These are phyloP conservation scores for Tolypocladium pustulatum DNA, from an alignment of 2,329 filamentous ascomycete genomes.

Conservation along the genomic window DNA sequence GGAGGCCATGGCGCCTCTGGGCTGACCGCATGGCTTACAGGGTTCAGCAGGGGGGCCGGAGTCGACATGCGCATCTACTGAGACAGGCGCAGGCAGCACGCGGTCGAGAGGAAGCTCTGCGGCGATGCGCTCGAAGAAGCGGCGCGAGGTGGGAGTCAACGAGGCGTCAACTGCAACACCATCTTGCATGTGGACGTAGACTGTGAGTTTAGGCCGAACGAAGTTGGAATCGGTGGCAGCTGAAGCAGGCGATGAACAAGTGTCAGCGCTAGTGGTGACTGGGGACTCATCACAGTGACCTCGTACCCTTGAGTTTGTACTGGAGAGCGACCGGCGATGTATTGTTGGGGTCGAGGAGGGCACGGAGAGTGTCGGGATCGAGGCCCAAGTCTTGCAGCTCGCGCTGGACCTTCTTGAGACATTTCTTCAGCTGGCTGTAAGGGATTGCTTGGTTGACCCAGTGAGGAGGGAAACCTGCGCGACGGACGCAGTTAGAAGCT, in stretches of 20 bases:
- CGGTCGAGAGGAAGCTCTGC: constrained; percentile 23
- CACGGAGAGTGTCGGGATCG: constrained; percentile 57
- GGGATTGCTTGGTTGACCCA: constrained; percentile 69
- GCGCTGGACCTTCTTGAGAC: constrained; percentile 66
- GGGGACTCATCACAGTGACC: neutral
- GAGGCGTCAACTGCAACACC: constrained; percentile 59
- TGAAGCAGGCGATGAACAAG: constrained; percentile 6
- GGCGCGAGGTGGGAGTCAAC: constrained; percentile 53
- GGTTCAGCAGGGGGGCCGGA: neutral
- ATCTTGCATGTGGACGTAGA: constrained; percentile 56
- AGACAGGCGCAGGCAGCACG: neutral
- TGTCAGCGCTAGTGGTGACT: neutral
- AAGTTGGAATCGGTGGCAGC: constrained; percentile 27
- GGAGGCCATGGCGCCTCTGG: neutral
- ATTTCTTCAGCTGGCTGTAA: constrained; percentile 80
- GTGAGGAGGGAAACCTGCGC: constrained; percentile 56
- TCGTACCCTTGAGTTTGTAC: constrained; percentile 44
- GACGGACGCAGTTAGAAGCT: neutral
- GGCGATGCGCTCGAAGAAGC: constrained; percentile 52
- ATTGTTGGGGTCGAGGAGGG: constrained; percentile 45
- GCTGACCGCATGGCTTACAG: neutral
- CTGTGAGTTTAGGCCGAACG: constrained; percentile 59
- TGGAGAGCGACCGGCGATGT: constrained; percentile 35
- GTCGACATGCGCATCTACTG: constrained; percentile 3
- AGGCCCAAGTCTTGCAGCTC: constrained; percentile 65